phyloP scores from a whole-genome alignment of 192 early-diverging fungal genomes.

The Phlyctochytrium bullatum region DNA sequence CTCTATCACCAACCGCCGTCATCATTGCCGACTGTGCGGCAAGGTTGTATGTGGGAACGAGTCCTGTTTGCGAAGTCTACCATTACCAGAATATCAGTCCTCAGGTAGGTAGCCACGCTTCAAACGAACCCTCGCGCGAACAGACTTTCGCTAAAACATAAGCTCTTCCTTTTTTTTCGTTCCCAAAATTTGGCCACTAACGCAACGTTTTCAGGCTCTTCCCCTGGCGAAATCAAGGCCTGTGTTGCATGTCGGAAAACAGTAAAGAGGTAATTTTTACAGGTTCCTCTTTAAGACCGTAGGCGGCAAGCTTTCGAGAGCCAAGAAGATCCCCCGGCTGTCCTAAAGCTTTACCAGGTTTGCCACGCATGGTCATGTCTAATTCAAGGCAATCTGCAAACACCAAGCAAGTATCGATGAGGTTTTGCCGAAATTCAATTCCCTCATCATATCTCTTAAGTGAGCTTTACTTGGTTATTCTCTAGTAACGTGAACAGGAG shows the following conservation, averaged over 20 bases:
- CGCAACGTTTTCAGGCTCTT: too few relatives aligned
- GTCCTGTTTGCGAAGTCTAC: conserved; percentile 16
- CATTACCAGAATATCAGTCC: neutral
- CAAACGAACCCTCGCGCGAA: neutral
- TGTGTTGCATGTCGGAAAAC: neutral
- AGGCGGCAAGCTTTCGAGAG: neutral
- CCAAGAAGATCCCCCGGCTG: neutral
- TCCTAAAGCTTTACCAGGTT: conserved; percentile 22
- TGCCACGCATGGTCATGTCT: conserved; percentile 4
- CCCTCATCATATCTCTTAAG: conserved; percentile 34
- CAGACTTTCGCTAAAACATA: too few relatives aligned
- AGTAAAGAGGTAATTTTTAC: conserved; percentile 1
- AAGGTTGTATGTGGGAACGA: conserved; percentile 40
- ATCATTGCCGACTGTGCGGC: conserved; percentile 57
- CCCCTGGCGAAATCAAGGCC: neutral
- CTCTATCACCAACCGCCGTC: conserved; percentile 38
- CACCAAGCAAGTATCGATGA: conserved; percentile 33
- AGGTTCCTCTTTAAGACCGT: neutral
- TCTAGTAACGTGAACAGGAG: conserved; percentile 8
- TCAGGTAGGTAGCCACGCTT: neutral
- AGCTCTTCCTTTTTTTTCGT: too few relatives aligned
- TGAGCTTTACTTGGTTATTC: conserved; percentile 13
- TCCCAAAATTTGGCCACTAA: too few relatives aligned
- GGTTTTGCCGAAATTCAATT: conserved; percentile 44
- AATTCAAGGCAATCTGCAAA: conserved; percentile 24